A percentile compares a stretch with the other conserved stretches of the same genome.
Conservation (phyloP, 2,329 filamentous ascomycete genomes). For the Scleromitrula shiraiana region DNA sequence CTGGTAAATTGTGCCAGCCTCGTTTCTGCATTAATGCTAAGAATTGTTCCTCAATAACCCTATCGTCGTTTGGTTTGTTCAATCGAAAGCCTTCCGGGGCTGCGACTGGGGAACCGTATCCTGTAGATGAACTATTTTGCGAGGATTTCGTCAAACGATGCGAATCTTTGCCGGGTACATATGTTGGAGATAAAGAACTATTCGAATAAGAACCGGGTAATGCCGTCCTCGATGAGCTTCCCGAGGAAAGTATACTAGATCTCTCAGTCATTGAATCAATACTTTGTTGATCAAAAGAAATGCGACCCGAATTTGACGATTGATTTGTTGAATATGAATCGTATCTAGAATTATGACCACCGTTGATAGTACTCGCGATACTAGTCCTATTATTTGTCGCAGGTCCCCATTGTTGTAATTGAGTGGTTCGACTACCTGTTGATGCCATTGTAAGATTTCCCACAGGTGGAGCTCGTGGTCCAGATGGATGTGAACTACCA, state of each 20-base stretch:
- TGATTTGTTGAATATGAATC: constrained; percentile 48
- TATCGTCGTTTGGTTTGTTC: constrained; percentile 69
- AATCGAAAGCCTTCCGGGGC: constrained; percentile 44
- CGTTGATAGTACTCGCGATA: constrained; percentile 43
- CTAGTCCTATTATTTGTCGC: constrained; percentile 36
- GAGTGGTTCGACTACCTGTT: constrained; percentile 59
- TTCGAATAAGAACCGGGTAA: constrained; percentile 49
- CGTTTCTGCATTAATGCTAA: constrained; percentile 92
- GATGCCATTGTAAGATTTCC: constrained; percentile 61
- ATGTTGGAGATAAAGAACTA: constrained; percentile 36
- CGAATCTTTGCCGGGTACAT: constrained; percentile 37
- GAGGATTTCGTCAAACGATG: constrained; percentile 49
- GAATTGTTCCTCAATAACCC: constrained; percentile 84
- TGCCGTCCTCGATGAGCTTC: constrained; percentile 44
- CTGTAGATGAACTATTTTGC: constrained; percentile 19
- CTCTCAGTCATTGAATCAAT: constrained; percentile 52
- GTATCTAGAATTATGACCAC: constrained; percentile 51
- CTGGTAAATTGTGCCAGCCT: constrained; percentile 93
- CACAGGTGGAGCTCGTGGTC: constrained; percentile 51
- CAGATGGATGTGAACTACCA: constrained; percentile 48
- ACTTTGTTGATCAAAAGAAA: constrained; percentile 57
- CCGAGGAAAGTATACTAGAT: constrained; percentile 48
- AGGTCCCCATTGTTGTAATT: constrained; percentile 71
- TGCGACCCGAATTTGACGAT: constrained; percentile 27
- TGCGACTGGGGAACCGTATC: constrained; percentile 16